A percentile compares a stretch with the other conserved stretches of the same genome.
Evolutionary conservation across 169 alveolate genomes (phyloP).

Genomic region (Plasmodium reichenowi): DNA sequence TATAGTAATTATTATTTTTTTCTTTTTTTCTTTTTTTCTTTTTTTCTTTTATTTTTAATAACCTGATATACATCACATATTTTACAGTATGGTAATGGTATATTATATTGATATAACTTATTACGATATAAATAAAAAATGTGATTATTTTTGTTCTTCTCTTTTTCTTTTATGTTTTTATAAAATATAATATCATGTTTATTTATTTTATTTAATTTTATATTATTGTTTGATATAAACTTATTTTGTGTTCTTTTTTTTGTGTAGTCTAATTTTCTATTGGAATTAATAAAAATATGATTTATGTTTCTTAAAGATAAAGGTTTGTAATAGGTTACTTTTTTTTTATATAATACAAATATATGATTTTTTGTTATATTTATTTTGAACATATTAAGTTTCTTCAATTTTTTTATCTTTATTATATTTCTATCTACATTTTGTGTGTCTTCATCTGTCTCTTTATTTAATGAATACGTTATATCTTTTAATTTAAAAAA

Average conservation of each 20-base stretch:
- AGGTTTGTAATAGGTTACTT: neutral
- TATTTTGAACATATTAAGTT: too few species aligned
- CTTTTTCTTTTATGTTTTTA: constrained; percentile 9
- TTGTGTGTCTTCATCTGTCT: too few species aligned
- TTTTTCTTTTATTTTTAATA: too few species aligned
- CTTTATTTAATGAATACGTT: too few species aligned
- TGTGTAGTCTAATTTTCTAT: too few species aligned
- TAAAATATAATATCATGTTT: constrained; percentile 18
- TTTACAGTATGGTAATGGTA: neutral
- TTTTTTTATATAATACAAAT: too few species aligned
- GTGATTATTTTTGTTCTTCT: neutral
- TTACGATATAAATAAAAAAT: neutral
- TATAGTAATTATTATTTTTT: too few species aligned
- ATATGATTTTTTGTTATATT: too few species aligned
- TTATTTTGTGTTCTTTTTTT: neutral
- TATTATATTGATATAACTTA: constrained; percentile 13
- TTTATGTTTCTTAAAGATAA: neutral
- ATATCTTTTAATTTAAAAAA: too few species aligned
- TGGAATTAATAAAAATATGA: neutral
- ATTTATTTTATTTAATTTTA: constrained; percentile 2
- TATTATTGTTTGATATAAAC: neutral
- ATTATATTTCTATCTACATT: too few species aligned
- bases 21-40: too few species aligned
- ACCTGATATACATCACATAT: constrained; percentile 13
- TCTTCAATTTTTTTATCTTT: too few species aligned